phyloP scores from a whole-genome alignment of 2,329 filamentous ascomycete species.

The Phialophora chinensis region DNA sequence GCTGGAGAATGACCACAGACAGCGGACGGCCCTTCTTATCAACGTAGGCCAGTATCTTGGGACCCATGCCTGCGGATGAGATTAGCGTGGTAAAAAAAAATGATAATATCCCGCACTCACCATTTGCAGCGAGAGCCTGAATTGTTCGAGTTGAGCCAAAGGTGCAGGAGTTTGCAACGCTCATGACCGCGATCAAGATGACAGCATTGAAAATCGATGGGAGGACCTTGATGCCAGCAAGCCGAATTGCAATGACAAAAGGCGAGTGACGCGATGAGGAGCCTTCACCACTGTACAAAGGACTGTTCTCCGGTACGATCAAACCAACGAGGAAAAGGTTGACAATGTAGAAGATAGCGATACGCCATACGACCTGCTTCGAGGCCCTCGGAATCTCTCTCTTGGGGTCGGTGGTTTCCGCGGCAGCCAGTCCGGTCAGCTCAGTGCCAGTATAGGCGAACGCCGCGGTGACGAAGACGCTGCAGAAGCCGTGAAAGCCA shows the following conservation, averaged over 20 bases:
- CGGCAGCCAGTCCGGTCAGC: conserved; percentile 65
- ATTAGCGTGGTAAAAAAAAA: conserved; percentile 1
- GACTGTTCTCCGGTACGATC: conserved; percentile 64
- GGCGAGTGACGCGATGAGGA: conserved; percentile 78
- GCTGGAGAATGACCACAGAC: conserved; percentile 71
- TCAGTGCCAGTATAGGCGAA: conserved; percentile 69
- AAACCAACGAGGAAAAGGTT: conserved; percentile 81
- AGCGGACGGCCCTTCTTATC: conserved; percentile 82
- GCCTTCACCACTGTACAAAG: conserved; percentile 64
- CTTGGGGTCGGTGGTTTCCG: conserved; percentile 63
- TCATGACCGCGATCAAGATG: conserved; percentile 86
- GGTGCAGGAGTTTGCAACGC: conserved; percentile 88
- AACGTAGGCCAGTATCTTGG: conserved; percentile 76
- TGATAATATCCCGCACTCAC: conserved; percentile 12
- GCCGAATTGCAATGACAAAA: conserved; percentile 89
- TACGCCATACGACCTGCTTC: conserved; percentile 93
- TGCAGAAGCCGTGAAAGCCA: conserved; percentile 69
- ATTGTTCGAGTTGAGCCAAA: conserved; percentile 91
- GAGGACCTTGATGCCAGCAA: conserved; percentile 79
- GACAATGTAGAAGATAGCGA: conserved; percentile 86
- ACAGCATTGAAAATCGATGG: conserved; percentile 94
- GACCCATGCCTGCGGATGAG: conserved; percentile 66
- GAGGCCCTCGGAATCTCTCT: conserved; percentile 83
- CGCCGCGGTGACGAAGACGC: conserved; percentile 68
- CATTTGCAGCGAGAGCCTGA: conserved; percentile 71